Percentiles rank a stretch among this genome's conserved stretches.
phyloP scores from a whole-genome alignment of 768 basidiomycete species.

The Amanita muscaria region DNA sequence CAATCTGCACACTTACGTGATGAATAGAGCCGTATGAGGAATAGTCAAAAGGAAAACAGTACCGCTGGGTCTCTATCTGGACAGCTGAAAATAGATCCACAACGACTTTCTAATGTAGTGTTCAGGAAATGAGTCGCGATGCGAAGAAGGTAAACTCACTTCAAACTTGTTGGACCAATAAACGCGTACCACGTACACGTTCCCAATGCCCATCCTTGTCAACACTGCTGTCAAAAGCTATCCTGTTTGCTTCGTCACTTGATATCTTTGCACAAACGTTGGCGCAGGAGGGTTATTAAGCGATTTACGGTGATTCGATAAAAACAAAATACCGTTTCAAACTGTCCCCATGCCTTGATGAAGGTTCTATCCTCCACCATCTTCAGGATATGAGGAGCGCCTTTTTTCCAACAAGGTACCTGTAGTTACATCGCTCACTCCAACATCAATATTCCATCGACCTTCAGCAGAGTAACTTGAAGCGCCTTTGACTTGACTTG shows the following conservation, averaged over 20 bases:
- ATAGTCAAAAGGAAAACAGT: constrained; percentile 60
- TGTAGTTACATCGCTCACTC: constrained; percentile 42
- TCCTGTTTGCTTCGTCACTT: constrained; percentile 33
- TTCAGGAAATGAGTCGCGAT: background rate
- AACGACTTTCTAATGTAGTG: constrained; percentile 22
- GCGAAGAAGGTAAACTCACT: constrained; percentile 28
- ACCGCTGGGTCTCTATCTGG: too few relatives aligned
- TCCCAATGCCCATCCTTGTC: constrained; percentile 40
- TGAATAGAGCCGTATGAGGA: constrained; percentile 54
- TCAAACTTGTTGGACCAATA: constrained; percentile 53
- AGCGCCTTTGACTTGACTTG: constrained; percentile 36
- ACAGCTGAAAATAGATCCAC: too few relatives aligned
- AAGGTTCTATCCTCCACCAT: constrained; percentile 32
- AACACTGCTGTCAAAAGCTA: constrained; percentile 50
- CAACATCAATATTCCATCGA: constrained; percentile 52
- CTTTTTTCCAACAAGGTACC: constrained; percentile 52
- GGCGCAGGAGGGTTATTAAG: too few relatives aligned
- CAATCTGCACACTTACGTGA: constrained; percentile 39
- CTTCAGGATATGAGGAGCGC: constrained; percentile 50
- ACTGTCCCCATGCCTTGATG: background rate
- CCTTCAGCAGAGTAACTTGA: constrained; percentile 19
- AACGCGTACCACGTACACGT: constrained; percentile 49
- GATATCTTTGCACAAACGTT: constrained; percentile 25
- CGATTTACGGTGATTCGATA: background rate
- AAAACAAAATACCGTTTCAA: background rate